phyloP scores from a whole-genome alignment of 495 filamentous ascomycete genomes.

The Neurospora sp. region DNA sequence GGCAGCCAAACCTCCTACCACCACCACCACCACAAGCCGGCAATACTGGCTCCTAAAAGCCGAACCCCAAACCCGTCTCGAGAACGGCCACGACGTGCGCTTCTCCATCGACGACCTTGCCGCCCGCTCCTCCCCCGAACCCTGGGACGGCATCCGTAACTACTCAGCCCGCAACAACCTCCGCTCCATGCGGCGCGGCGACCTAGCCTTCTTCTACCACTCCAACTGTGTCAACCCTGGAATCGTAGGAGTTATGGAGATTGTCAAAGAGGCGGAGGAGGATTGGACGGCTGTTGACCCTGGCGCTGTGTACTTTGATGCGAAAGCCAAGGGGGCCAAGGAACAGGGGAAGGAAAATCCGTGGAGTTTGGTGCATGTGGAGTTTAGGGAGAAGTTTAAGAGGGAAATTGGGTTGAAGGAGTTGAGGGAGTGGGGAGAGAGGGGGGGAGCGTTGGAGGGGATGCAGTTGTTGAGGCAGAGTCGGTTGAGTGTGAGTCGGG shows the following conservation, averaged over 20 bases:
- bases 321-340: slow-evolving; percentile 56
- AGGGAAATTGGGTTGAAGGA: slow-evolving; percentile 62
- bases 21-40: neutral
- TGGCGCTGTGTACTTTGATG: slow-evolving; percentile 71
- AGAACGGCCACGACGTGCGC: slow-evolving; percentile 76
- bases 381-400: slow-evolving; percentile 72
- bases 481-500: slow-evolving; percentile 74
- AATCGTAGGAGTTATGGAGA: slow-evolving; percentile 88
- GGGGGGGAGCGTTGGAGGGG: slow-evolving; percentile 56
- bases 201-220: slow-evolving; percentile 95
- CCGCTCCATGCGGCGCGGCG: slow-evolving; percentile 79
- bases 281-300: slow-evolving; percentile 79
- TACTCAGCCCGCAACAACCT: slow-evolving; percentile 74
- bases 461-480: slow-evolving; percentile 76
- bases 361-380: slow-evolving; percentile 86
- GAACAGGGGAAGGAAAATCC: slow-evolving; percentile 20
- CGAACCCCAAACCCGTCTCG: slow-evolving; percentile 76
- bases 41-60: slow-evolving; percentile 91
- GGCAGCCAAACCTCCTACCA: neutral
- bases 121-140: slow-evolving; percentile 58
- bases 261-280: slow-evolving; percentile 68
- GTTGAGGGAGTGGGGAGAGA: slow-evolving; percentile 48
- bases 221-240: slow-evolving; percentile 88
- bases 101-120: slow-evolving; percentile 92
- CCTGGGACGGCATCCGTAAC: slow-evolving; percentile 65